Evolutionary conservation across 345 rosid genomes (phyloP).

Genomic region (Eucalyptus grandis): DNA sequence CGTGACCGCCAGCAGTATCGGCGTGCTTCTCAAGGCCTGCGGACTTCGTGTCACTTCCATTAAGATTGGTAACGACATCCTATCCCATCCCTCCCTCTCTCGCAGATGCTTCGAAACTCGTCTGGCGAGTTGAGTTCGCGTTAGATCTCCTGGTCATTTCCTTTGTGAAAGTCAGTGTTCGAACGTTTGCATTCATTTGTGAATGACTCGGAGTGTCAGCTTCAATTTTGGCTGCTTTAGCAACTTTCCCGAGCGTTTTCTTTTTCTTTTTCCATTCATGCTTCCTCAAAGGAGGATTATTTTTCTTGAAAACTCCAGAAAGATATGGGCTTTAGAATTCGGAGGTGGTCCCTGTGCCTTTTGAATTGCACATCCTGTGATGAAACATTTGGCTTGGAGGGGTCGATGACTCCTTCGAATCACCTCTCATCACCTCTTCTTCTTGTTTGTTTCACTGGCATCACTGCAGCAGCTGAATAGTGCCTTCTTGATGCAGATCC

Average conservation of each 20-base stretch:
- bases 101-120: neutral
- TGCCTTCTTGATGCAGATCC: conserved; percentile 44
- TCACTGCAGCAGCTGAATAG: neutral
- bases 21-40: conserved; percentile 57
- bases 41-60: conserved; percentile 80
- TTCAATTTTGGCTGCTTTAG: neutral
- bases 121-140: neutral
- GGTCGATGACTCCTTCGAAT: neutral
- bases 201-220: neutral
- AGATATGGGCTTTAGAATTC: neutral
- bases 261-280: neutral
- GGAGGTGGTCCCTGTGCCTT: neutral
- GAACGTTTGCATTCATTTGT: neutral
- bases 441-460: neutral
- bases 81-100: neutral
- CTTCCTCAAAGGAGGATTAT: neutral
- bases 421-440: neutral
- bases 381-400: neutral
- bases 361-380: neutral
- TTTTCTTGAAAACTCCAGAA: neutral
- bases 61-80: conserved; percentile 43
- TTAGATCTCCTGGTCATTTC: neutral
- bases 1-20: conserved; percentile 54
- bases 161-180: neutral
- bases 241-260: neutral